Conservation (phyloP, 106 monocot species). For the Acanthochlamys bracteata region DNA sequence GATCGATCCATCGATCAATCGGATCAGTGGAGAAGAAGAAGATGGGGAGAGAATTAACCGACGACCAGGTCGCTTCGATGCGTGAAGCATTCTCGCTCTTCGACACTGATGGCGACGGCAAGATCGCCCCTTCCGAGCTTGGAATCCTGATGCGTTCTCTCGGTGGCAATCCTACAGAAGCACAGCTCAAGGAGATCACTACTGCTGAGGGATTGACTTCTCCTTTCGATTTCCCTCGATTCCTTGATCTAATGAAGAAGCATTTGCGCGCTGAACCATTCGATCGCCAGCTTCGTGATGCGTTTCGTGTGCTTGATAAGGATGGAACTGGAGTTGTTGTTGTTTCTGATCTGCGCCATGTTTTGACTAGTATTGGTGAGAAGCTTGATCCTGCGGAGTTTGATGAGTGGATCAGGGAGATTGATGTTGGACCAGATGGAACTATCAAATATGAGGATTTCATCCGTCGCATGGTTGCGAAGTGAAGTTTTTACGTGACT, state of each 20-base stretch:
- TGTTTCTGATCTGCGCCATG: constrained; percentile 76
- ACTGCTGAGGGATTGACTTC: constrained; percentile 55
- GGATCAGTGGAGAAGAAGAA: neutral
- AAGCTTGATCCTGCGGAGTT: constrained; percentile 87
- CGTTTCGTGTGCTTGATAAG: constrained; percentile 94
- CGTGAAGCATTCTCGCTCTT: constrained; percentile 89
- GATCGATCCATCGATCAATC: too few species aligned
- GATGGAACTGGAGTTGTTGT: constrained; percentile 61
- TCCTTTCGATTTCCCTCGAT: constrained; percentile 88
- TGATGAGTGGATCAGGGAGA: constrained; percentile 97
- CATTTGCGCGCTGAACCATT: constrained; percentile 74
- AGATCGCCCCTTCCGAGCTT: constrained; percentile 86
- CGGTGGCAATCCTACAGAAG: constrained; percentile 91
- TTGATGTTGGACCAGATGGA: constrained; percentile 72
- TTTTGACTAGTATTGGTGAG: constrained; percentile 85
- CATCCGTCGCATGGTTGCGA: constrained; percentile 87
- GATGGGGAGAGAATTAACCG: constrained; percentile 64
- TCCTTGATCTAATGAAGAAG: constrained; percentile 77
- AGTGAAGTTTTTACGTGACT: constrained; percentile 14
- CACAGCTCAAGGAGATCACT: constrained; percentile 78
- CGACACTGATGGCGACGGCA: constrained; percentile 90
- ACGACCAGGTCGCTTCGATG: constrained; percentile 90
- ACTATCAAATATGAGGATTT: constrained; percentile 88
- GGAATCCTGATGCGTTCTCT: constrained; percentile 96
- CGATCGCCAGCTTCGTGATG: constrained; percentile 83